Percentiles rank a stretch among this genome's conserved stretches.
Evolutionary conservation across 495 filamentous ascomycete species (phyloP).

Genomic region (Rhizodiscina lignyota): DNA sequence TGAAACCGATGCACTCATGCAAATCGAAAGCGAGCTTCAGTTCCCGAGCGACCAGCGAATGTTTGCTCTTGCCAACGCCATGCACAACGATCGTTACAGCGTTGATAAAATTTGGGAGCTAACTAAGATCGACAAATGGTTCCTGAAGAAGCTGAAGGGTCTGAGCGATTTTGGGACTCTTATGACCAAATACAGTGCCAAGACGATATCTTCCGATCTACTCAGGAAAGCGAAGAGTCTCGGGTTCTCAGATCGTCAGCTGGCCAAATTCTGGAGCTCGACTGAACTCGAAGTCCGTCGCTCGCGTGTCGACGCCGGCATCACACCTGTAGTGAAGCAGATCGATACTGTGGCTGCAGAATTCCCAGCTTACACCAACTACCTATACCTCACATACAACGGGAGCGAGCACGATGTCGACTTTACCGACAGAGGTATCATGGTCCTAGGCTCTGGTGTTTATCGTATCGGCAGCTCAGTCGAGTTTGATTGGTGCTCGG

Average conservation of each 20-base stretch:
- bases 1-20: constrained; percentile 83
- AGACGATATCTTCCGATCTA: constrained; percentile 29
- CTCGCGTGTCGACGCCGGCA: constrained; percentile 65
- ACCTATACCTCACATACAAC: constrained; percentile 94
- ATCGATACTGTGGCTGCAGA: constrained; percentile 97
- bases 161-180: constrained; percentile 73
- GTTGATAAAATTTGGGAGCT: constrained; percentile 96
- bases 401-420: constrained; percentile 68
- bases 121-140: constrained; percentile 98
- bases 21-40: constrained; percentile 87
- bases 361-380: constrained; percentile 90
- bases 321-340: constrained; percentile 84
- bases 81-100: constrained; percentile 80
- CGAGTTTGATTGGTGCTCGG: constrained; percentile 99
- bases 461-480: constrained; percentile 96
- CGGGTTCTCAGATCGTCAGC: constrained; percentile 83
- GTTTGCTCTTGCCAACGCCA: constrained; percentile 95
- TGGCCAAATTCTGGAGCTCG: constrained; percentile 85
- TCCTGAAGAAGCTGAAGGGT: constrained; percentile 75
- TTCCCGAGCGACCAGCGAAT: constrained; percentile 94
- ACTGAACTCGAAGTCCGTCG: constrained; percentile 80
- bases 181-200: constrained; percentile 55
- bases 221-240: constrained; percentile 54
- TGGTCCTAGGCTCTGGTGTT: constrained; percentile 94
- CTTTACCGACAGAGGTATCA: constrained; percentile 79